Conservation (phyloP, 805 yeast species). For the Kuraishia molischiana region DNA sequence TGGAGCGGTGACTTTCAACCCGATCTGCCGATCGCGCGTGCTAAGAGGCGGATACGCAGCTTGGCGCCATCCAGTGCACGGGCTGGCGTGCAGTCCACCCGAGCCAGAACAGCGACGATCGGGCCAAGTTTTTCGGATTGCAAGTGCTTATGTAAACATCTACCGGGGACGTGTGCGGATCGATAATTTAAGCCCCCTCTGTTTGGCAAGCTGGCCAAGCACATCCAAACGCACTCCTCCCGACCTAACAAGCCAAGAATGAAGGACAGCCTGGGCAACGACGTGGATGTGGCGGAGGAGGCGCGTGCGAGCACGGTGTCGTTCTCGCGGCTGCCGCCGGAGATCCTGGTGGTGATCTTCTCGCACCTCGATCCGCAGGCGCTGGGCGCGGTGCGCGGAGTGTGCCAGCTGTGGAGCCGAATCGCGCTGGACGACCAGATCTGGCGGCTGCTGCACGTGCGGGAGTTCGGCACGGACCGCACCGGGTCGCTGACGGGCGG, state of each 20-base stretch:
- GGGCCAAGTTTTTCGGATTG: no score
- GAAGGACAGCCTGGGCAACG: not conserved
- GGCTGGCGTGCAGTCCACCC: constrained; percentile 60
- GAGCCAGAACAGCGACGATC: constrained; percentile 69
- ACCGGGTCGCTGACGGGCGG: constrained; percentile 33
- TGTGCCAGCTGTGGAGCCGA: constrained; percentile 37
- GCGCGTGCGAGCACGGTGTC: not conserved
- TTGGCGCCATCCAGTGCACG: constrained; percentile 78
- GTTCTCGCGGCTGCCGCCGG: constrained; percentile 30
- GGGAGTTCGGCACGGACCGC: constrained; percentile 22
- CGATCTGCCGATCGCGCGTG: no score
- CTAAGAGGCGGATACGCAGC: no score
- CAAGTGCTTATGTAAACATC: no score
- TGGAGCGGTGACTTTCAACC: no score
- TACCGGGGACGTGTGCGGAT: no score
- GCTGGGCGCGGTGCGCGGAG: constrained; percentile 28
- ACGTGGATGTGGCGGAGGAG: not conserved
- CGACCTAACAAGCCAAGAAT: no score
- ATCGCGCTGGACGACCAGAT: constrained; percentile 33
- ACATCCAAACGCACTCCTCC: no score
- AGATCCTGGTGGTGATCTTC: constrained; percentile 34
- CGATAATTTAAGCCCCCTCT: no score
- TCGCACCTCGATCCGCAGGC: constrained; percentile 35
- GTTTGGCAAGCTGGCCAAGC: no score
- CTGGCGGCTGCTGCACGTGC: constrained; percentile 36